phyloP scores from a whole-genome alignment of 1,284 basidiomycete species.

The Irpex sp. region DNA sequence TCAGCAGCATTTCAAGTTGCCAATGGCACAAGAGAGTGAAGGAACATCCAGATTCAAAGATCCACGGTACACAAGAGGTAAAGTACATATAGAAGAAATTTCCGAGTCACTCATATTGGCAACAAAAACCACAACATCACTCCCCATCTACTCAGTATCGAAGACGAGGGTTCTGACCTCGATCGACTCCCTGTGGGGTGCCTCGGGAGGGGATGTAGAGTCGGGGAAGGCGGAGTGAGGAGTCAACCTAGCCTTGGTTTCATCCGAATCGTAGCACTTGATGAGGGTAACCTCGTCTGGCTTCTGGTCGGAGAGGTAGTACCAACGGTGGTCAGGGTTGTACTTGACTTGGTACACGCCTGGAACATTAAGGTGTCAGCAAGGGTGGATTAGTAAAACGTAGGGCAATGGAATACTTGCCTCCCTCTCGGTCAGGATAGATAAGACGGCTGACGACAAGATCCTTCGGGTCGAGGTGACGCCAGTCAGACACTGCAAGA shows the following conservation, averaged over 20 bases:
- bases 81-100: no score
- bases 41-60: neutral
- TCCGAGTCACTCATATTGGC: no score
- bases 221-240: constrained; percentile 47
- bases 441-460: constrained; percentile 42
- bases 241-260: constrained; percentile 36
- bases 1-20: neutral
- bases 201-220: constrained; percentile 32
- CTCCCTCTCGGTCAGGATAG: constrained; percentile 50
- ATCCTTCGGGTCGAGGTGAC: constrained; percentile 46
- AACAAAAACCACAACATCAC: no score
- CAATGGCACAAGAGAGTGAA: neutral
- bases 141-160: constrained; percentile 21
- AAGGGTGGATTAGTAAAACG: neutral
- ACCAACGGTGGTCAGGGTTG: constrained; percentile 41
- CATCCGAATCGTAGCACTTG: constrained; percentile 45
- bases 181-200: constrained; percentile 39
- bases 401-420: constrained; percentile 29
- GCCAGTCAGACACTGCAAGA: constrained; percentile 54
- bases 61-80: neutral
- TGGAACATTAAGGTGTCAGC: neutral
- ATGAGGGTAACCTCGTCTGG: constrained; percentile 46
- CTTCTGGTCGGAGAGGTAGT: constrained; percentile 43
- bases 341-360: constrained; percentile 33
- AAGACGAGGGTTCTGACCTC: constrained; percentile 41